Conservation (phyloP, 129 eudicot species). For the Flaveria sonorensis region DNA sequence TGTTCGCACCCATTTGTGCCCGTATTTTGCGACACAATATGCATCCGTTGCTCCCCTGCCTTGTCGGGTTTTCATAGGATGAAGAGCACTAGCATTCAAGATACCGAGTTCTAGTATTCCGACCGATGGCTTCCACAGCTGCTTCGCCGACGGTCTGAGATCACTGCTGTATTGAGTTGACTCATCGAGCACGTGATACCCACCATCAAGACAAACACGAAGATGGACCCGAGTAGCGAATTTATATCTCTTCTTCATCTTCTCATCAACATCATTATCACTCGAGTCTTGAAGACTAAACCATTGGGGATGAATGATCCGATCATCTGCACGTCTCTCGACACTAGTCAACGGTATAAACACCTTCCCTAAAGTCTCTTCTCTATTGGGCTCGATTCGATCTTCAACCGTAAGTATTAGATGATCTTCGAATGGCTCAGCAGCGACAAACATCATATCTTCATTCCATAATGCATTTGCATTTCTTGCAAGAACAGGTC, state of each 20-base stretch:
- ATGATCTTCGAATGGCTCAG: conserved; percentile 91
- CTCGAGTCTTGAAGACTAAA: conserved; percentile 52
- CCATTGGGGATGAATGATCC: conserved; percentile 58
- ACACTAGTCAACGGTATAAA: conserved; percentile 57
- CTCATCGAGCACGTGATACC: conserved; percentile 92
- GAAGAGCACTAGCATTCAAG: conserved; percentile 65
- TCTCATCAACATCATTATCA: conserved; percentile 50
- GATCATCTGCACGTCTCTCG: conserved; percentile 69
- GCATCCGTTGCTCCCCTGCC: conserved; percentile 66
- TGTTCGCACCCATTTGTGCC: conserved; percentile 88
- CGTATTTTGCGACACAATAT: conserved; percentile 79
- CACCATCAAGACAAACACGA: conserved; percentile 83
- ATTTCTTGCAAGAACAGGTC: conserved; percentile 47
- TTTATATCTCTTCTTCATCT: conserved; percentile 50
- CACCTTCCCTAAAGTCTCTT: conserved; percentile 64
- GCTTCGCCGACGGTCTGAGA: conserved; percentile 81
- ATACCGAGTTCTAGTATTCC: conserved; percentile 84
- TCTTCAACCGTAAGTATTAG: conserved; percentile 67
- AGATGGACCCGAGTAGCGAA: conserved; percentile 76
- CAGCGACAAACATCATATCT: conserved; percentile 90
- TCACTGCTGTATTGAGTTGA: conserved; percentile 93
- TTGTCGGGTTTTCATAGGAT: conserved; percentile 73
- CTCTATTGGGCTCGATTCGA: conserved; percentile 60
- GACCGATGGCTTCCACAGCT: conserved; percentile 77
- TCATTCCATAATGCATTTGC: conserved; percentile 75